phyloP scores from a whole-genome alignment of 768 basidiomycete genomes.

The Jaapia argillacea region DNA sequence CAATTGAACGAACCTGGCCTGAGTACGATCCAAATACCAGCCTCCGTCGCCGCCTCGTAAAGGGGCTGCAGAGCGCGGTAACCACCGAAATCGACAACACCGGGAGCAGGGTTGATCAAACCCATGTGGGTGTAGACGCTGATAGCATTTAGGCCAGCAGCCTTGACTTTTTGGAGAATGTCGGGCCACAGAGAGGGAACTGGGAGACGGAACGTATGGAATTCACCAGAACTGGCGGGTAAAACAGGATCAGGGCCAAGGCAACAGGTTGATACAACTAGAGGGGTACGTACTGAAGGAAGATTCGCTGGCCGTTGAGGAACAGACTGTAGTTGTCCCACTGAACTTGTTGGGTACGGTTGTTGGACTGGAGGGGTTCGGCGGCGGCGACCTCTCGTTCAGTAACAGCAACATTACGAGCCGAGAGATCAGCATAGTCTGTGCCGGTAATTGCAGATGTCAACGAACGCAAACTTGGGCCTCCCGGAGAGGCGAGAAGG shows the following conservation, averaged over 20 bases:
- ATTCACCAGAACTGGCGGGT: constrained; percentile 62
- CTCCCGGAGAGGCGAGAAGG: too few relatives aligned
- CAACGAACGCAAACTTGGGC: too few relatives aligned
- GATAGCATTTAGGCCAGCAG: constrained; percentile 68
- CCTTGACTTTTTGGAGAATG: constrained; percentile 73
- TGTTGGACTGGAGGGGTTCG: not conserved
- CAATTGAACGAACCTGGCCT: constrained; percentile 51
- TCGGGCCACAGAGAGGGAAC: constrained; percentile 76
- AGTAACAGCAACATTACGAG: too few relatives aligned
- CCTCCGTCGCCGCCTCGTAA: constrained; percentile 62
- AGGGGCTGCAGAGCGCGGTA: constrained; percentile 63
- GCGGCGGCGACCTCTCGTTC: too few relatives aligned
- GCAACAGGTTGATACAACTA: not conserved
- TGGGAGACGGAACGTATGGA: constrained; percentile 75
- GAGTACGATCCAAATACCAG: constrained; percentile 71
- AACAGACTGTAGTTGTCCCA: constrained; percentile 70
- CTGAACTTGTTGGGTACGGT: constrained; percentile 24
- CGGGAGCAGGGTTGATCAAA: constrained; percentile 63
- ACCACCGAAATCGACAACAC: constrained; percentile 61
- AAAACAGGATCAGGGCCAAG: not conserved
- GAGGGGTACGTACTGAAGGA: constrained; percentile 62
- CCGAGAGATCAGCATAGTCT: too few relatives aligned
- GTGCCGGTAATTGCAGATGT: too few relatives aligned
- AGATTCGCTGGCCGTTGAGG: constrained; percentile 58
- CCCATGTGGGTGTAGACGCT: constrained; percentile 81